A percentile compares a stretch with the other conserved stretches of the same genome.
Conservation (phyloP, 148 eudicot genomes). For the Rhododendron mucronatum region DNA sequence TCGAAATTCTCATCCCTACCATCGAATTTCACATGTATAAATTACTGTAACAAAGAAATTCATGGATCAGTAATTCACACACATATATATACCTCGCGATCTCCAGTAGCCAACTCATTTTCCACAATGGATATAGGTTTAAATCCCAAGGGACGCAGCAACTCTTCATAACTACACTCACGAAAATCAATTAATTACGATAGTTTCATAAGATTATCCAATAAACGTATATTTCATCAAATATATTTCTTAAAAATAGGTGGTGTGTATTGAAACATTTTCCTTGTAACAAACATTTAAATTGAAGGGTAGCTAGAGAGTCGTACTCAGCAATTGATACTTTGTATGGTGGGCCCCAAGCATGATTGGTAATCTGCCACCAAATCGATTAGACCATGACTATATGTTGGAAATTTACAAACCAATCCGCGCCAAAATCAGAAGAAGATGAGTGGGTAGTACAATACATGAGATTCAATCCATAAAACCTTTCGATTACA, state of each 20-base stretch:
- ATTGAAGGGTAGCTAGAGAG: background rate
- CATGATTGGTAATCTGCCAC: conserved; percentile 65
- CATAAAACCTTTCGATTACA: too few species aligned
- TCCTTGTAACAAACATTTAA: background rate
- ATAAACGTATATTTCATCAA: background rate
- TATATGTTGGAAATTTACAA: background rate
- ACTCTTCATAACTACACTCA: conserved; percentile 59
- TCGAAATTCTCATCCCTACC: too few species aligned
- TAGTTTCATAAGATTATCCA: background rate
- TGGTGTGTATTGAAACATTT: background rate
- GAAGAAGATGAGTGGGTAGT: too few species aligned
- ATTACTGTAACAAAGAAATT: background rate
- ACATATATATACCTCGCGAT: conserved; percentile 43
- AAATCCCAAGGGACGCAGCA: conserved; percentile 55
- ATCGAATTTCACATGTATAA: too few species aligned
- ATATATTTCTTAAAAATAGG: too few species aligned
- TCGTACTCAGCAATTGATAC: conserved; percentile 54
- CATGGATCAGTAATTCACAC: background rate
- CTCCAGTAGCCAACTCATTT: conserved; percentile 57
- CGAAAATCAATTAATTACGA: background rate
- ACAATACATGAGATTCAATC: too few species aligned
- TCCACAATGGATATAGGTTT: conserved; percentile 47
- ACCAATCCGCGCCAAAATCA: background rate
- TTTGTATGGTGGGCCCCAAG: conserved; percentile 80
- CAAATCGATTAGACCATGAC: background rate